Conservation (phyloP, 495 filamentous ascomycete genomes). For the Aspergillus olivimuriae region DNA sequence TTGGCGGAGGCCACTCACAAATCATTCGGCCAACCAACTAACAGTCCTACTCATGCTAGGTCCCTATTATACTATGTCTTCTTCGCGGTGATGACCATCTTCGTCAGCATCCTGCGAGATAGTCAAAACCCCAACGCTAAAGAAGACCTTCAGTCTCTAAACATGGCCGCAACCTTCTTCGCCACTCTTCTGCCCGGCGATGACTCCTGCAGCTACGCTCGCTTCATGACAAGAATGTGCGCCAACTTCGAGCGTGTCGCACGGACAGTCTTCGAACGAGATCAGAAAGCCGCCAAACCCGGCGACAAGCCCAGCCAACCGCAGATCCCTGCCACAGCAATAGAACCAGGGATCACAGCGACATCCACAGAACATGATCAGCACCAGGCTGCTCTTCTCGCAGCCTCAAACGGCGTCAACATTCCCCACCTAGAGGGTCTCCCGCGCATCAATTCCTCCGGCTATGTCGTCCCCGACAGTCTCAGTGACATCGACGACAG, state of each 20-base stretch:
- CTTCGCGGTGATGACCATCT: conserved; percentile 85
- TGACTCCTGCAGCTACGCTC: conserved; percentile 67
- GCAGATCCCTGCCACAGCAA: not conserved
- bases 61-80: conserved; percentile 93
- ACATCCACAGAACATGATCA: not conserved
- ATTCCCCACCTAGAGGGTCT: conserved; percentile 34
- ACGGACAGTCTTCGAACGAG: conserved; percentile 75
- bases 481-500: conserved; percentile 6
- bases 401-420: conserved; percentile 9
- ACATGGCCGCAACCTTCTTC: conserved; percentile 81
- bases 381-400: not conserved
- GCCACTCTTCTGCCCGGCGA: conserved; percentile 59
- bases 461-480: conserved; percentile 35
- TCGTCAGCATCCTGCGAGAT: conserved; percentile 87
- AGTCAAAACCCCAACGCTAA: conserved; percentile 71
- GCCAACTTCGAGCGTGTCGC: conserved; percentile 89
- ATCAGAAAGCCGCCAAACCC: conserved; percentile 59
- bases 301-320: not conserved
- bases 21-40: conserved; percentile 3
- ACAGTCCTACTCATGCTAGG: conserved; percentile 51
- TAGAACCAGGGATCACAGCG: not conserved
- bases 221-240: conserved; percentile 84
- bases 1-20: too few species aligned
- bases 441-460: conserved; percentile 32
- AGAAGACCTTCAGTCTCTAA: conserved; percentile 80